Percentiles rank a stretch among this genome's conserved stretches.
Conservation (phyloP, 2,329 filamentous ascomycete species). For the Hypoxylon sp. region DNA sequence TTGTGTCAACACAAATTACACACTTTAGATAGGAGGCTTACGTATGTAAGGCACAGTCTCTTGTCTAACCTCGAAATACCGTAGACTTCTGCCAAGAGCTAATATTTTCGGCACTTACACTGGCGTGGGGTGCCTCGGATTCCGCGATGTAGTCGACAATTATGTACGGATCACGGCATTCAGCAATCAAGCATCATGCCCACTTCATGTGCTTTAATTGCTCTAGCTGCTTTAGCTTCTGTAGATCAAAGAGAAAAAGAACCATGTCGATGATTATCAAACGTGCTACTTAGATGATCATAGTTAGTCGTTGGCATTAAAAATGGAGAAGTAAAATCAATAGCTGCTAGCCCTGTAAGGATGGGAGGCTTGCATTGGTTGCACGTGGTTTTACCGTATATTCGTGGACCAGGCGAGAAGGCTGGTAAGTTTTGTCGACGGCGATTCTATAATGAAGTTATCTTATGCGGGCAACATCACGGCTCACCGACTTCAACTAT, state of each 20-base stretch:
- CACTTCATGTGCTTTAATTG: constrained; percentile 11
- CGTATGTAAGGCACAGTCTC: constrained; percentile 1
- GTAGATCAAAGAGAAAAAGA: constrained; percentile 34
- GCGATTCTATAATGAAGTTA: constrained; percentile 23
- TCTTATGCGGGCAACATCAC: background rate
- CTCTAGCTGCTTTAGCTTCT: constrained; percentile 13
- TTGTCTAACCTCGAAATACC: background rate
- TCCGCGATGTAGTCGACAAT: background rate
- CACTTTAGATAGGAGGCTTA: background rate
- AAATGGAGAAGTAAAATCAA: constrained; percentile 22
- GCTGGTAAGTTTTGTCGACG: constrained; percentile 14
- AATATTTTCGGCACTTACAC: constrained; percentile 1
- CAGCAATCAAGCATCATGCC: background rate
- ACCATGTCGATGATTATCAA: constrained; percentile 41
- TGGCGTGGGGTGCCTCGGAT: background rate
- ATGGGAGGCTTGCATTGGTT: constrained; percentile 34
- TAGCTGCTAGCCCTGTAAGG: constrained; percentile 12
- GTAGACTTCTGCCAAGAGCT: constrained; percentile 1
- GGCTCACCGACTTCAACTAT: constrained; percentile 31
- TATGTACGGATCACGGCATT: background rate
- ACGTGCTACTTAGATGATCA: constrained; percentile 38
- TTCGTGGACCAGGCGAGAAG: constrained; percentile 9
- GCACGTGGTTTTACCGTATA: constrained; percentile 27
- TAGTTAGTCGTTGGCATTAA: constrained; percentile 26
- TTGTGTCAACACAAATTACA: constrained; percentile 13